Evolutionary conservation across 495 filamentous ascomycete species (phyloP).

Genomic region (Penicillium goetzii): DNA sequence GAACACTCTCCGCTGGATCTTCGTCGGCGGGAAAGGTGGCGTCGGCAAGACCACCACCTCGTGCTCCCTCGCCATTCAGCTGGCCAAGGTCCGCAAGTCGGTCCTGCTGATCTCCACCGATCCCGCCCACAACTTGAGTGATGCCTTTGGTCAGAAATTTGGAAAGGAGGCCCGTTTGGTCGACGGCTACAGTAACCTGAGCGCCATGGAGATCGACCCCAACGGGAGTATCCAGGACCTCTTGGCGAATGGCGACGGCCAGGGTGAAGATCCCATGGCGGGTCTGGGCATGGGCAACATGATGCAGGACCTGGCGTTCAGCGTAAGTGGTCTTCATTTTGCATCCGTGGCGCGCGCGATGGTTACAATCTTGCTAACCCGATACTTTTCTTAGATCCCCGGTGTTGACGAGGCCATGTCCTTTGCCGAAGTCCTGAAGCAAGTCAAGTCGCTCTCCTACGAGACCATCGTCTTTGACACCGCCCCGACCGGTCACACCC

Average conservation of each 20-base stretch:
- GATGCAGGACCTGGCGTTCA: constrained; percentile 76
- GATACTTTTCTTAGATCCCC: constrained; percentile 69
- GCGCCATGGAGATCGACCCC: constrained; percentile 99
- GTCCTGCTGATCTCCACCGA: constrained; percentile 98
- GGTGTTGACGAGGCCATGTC: constrained; percentile 99
- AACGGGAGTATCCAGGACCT: constrained; percentile 98
- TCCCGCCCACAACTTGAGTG: constrained; percentile 96
- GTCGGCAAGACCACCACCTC: constrained; percentile 99
- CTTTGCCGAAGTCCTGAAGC: constrained; percentile 97
- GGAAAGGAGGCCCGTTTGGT: constrained; percentile 95
- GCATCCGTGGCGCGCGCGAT: not conserved
- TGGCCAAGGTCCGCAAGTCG: constrained; percentile 93
- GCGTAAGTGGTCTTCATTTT: constrained; percentile 49
- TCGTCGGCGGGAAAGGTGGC: constrained; percentile 97
- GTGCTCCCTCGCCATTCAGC: constrained; percentile 95
- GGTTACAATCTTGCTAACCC: not conserved
- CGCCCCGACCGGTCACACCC: constrained; percentile 96
- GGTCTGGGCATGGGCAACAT: constrained; percentile 69
- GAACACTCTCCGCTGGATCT: constrained; percentile 95
- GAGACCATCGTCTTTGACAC: constrained; percentile 99
- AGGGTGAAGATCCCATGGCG: constrained; percentile 66
- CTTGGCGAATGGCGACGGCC: constrained; percentile 78
- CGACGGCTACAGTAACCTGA: constrained; percentile 90
- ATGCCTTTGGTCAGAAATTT: constrained; percentile 98
- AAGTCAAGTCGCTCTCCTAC: constrained; percentile 99